phyloP scores from a whole-genome alignment of 2,329 filamentous ascomycete species.

The Aspergillus sp. region DNA sequence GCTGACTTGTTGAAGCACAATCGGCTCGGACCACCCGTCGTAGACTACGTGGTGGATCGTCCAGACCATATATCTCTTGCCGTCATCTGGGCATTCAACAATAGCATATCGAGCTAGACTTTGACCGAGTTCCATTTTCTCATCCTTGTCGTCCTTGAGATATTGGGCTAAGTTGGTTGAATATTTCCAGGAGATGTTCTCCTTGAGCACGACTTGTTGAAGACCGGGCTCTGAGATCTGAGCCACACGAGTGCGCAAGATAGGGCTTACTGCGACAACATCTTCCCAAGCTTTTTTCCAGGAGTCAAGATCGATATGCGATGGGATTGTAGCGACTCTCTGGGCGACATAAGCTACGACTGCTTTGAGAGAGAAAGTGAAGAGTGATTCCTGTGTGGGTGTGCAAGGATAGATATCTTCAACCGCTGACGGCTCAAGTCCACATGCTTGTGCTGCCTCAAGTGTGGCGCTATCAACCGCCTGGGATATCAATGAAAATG shows the following conservation, averaged over 20 bases:
- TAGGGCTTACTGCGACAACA: conserved; percentile 41
- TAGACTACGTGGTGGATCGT: conserved; percentile 54
- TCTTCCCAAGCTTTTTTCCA: conserved; percentile 48
- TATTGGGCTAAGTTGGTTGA: conserved; percentile 25
- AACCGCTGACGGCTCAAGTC: conserved; percentile 25
- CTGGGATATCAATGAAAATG: conserved; percentile 36
- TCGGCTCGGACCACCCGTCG: conserved; percentile 48
- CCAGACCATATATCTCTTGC: conserved; percentile 45
- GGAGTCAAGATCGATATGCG: conserved; percentile 32
- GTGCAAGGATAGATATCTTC: conserved; percentile 46
- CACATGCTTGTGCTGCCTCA: conserved; percentile 40
- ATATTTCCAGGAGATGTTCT: conserved; percentile 32
- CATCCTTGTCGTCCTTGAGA: conserved; percentile 24
- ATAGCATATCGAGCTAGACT: conserved; percentile 38
- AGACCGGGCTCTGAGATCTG: conserved; percentile 35
- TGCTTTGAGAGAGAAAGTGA: conserved; percentile 47
- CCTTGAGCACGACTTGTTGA: conserved; percentile 38
- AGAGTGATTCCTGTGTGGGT: conserved; percentile 43
- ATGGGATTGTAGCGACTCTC: conserved; percentile 39
- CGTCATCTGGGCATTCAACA: conserved; percentile 22
- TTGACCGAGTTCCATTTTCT: conserved; percentile 36
- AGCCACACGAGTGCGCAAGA: conserved; percentile 48
- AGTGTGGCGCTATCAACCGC: conserved; percentile 30
- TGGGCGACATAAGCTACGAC: conserved; percentile 48
- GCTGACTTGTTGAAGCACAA: conserved; percentile 36